phyloP scores from a whole-genome alignment of 1,284 basidiomycete species.

The Ustilago crameri region DNA sequence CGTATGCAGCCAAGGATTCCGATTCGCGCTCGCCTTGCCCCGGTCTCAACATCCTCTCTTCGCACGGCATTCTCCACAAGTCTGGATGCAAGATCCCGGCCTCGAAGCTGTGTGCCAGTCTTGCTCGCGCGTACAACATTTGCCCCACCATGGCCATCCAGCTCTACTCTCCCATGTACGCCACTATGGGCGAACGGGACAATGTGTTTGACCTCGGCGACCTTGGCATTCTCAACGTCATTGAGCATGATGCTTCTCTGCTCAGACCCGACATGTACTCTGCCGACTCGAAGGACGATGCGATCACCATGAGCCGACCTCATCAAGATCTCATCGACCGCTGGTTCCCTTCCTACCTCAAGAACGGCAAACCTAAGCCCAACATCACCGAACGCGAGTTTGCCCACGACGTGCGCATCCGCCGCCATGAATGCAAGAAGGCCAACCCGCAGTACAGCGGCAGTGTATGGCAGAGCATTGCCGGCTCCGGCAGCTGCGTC shows the following conservation, averaged over 20 bases:
- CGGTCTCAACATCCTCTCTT: conserved; percentile 42
- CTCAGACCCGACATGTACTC: conserved; percentile 35
- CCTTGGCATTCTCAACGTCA: conserved; percentile 29
- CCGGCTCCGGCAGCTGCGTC: conserved; percentile 43
- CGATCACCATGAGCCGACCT: conserved; percentile 27
- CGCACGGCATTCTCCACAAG: conserved; percentile 31
- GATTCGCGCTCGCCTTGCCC: conserved; percentile 41
- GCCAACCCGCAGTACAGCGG: conserved; percentile 32
- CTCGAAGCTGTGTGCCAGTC: conserved; percentile 31
- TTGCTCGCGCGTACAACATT: conserved; percentile 46
- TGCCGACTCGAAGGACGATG: conserved; percentile 29
- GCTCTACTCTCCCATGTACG: conserved; percentile 43
- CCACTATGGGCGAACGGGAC: conserved; percentile 24
- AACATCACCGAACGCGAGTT: conserved; percentile 36
- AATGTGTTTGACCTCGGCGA: conserved; percentile 32
- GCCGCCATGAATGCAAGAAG: conserved; percentile 26
- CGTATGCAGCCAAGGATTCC: conserved; percentile 23
- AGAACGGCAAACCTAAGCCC: conserved; percentile 21
- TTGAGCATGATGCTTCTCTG: conserved; percentile 44
- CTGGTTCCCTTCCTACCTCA: conserved; percentile 38
- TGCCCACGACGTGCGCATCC: conserved; percentile 26
- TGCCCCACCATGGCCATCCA: conserved; percentile 47
- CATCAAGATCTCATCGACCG: conserved; percentile 48
- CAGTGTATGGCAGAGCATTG: conserved; percentile 33
- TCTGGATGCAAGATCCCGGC: conserved; percentile 27